These are phyloP conservation scores for Globisporangium iwayamae DNA, from an alignment of 352 stramenopile species.

Conservation along the genomic window DNA sequence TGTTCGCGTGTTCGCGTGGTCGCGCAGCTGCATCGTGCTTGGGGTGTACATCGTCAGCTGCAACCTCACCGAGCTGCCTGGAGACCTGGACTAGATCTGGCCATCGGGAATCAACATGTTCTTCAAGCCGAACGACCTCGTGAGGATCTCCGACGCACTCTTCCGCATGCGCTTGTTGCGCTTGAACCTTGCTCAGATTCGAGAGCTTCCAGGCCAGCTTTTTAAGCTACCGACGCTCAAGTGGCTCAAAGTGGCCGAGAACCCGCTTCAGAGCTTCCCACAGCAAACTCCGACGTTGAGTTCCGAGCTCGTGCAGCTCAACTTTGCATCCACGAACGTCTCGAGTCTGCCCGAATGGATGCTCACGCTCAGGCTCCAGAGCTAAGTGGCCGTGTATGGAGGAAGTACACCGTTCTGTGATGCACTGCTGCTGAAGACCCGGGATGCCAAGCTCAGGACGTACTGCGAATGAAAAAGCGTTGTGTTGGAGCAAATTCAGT, in stretches of 20 bases:
- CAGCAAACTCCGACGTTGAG: neutral
- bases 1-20: no score
- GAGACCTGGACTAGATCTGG: slow-evolving; percentile 35
- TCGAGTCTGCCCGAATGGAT: slow-evolving; percentile 8
- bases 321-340: slow-evolving; percentile 3
- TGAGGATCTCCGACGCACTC: slow-evolving; percentile 17
- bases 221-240: slow-evolving; percentile 8
- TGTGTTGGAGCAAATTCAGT: no score
- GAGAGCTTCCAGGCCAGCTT: neutral
- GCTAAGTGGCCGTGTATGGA: neutral
- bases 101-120: slow-evolving; percentile 18
- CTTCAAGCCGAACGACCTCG: slow-evolving; percentile 19
- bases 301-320: neutral
- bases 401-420: neutral
- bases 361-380: neutral
- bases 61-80: slow-evolving; percentile 29
- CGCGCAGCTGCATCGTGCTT: no score
- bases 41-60: slow-evolving; percentile 30
- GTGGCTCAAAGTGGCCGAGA: slow-evolving; percentile 1
- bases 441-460: no score
- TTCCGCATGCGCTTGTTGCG: slow-evolving; percentile 12
- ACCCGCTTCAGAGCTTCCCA: neutral
- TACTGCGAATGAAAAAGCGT: no score
- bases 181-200: neutral
- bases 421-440: neutral